Base-by-base conservation (phyloP, 2,329 filamentous ascomycete genomes). In the Apiospora malaysiana region DNA sequence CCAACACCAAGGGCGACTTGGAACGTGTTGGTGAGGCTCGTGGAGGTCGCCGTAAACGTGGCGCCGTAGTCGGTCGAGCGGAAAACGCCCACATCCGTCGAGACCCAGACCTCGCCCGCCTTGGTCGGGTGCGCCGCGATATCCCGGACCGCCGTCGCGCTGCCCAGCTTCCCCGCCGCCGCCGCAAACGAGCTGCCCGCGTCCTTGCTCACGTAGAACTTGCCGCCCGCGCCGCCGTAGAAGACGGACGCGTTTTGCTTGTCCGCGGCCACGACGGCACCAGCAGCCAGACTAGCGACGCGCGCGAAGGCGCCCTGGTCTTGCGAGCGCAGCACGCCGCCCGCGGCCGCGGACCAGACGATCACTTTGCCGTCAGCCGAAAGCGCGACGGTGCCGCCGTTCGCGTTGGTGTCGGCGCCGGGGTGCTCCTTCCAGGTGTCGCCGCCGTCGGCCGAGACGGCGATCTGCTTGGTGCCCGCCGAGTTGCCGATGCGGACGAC, bases 21-120 rank as follows among this genome's bases (percentile, higher is more conserved):
- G 42, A 84, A 79, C 1, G 83, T 83, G 71, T 82, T 78, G 2
- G 77, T 82, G 23, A 86, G 73, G 10, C 72, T 72, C 0, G 78
- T 75, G 6, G 81, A 80, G 0, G 83, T 75, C 37, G 82, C 77
- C 0, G 82, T 80, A 73, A 89, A 89, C 1, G 82, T 82, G 4
- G 78, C 76, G 6, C 87, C 88, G 46, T 80, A 88, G 76, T 90
- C 78, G 7, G 83, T 85, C 12, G 85, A 88, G 74, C 84, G 84
- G 80, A 87, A 89, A 66, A 90, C 78, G 7, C 88, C 88, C 0
- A 75, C 79, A 69, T 89, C 82, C 0, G 88, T 89, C 0, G 87
- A 88, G 1, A 87, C 87, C 78, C 85, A 88, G 66, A 93, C 84
- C 66, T 90, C 87, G 16, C 91, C 90, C 0, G 88, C 87, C 14